A percentile compares a stretch with the other conserved stretches of the same genome.
Evolutionary conservation across 352 stramenopile species (phyloP).

Genomic region (Halophytophthora polymorphica): DNA sequence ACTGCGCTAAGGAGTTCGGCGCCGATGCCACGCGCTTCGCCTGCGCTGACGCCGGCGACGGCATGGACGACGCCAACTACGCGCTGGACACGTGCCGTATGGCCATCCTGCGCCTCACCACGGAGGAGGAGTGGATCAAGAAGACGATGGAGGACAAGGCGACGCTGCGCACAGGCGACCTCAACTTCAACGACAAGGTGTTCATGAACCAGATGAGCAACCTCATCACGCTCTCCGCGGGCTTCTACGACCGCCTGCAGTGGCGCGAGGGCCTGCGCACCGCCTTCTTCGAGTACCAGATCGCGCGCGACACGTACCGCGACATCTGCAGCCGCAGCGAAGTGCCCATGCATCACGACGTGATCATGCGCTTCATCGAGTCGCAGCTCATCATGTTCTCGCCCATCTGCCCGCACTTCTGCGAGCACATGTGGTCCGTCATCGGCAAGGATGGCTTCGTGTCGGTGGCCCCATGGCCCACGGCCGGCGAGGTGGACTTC

Average conservation of each 20-base stretch:
- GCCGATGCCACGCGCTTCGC: slow-evolving; percentile 97
- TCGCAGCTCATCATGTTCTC: slow-evolving; percentile 93
- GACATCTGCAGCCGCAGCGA: slow-evolving; percentile 90
- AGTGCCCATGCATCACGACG: slow-evolving; percentile 89
- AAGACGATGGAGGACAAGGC: slow-evolving; percentile 85
- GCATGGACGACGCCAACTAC: slow-evolving; percentile 99
- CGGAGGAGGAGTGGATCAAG: slow-evolving; percentile 97
- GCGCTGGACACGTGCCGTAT: slow-evolving; percentile 95
- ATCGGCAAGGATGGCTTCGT: slow-evolving; percentile 92
- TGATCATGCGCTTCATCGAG: slow-evolving; percentile 94
- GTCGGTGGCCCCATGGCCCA: slow-evolving; percentile 87
- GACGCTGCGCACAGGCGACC: slow-evolving; percentile 73
- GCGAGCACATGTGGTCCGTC: slow-evolving; percentile 91
- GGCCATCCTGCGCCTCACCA: slow-evolving; percentile 96
- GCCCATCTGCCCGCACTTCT: slow-evolving; percentile 95
- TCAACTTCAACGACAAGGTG: slow-evolving; percentile 92
- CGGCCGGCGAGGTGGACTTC: slow-evolving; percentile 87
- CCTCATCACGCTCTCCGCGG: slow-evolving; percentile 89
- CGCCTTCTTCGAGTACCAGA: slow-evolving; percentile 99
- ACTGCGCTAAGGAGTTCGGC: slow-evolving; percentile 95
- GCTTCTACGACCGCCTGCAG: slow-evolving; percentile 88
- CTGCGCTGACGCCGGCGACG: slow-evolving; percentile 97
- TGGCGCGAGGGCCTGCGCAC: slow-evolving; percentile 97
- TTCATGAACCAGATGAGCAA: slow-evolving; percentile 98
- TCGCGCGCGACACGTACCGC: slow-evolving; percentile 97